Conservation (phyloP, 257 asterid genomes). For the Verbascum thapsus region DNA sequence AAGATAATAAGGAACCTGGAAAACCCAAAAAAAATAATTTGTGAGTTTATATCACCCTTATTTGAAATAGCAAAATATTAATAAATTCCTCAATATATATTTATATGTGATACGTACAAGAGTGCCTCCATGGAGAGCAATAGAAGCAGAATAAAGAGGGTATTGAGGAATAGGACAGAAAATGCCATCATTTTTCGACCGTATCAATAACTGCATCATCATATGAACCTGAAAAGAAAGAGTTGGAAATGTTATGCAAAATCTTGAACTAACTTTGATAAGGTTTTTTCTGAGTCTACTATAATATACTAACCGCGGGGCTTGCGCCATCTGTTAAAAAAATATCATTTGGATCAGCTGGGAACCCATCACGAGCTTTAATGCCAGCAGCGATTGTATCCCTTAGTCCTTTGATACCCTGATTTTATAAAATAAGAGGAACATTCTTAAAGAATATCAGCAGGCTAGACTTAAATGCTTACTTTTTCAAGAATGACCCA, state of each 20-base stretch:
- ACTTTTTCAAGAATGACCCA: conserved; percentile 15
- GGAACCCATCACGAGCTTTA: conserved; percentile 96
- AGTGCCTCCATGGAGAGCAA: conserved; percentile 96
- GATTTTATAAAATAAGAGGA: conserved; percentile 14
- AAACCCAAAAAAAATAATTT: background rate
- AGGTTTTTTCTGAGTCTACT: background rate
- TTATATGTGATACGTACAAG: conserved; percentile 55
- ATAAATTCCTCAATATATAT: too few relatives aligned
- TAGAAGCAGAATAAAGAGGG: conserved; percentile 84
- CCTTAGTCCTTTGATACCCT: conserved; percentile 98
- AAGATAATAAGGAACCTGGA: conserved; percentile 92
- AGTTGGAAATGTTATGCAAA: conserved; percentile 2
- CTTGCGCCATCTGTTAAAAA: conserved; percentile 99
- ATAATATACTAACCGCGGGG: conserved; percentile 69
- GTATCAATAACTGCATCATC: conserved; percentile 95
- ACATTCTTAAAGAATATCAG: background rate
- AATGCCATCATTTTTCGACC: conserved; percentile 86
- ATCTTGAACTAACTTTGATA: background rate
- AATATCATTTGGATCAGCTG: conserved; percentile 87
- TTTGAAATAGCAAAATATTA: too few relatives aligned
- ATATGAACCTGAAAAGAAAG: conserved; percentile 83
- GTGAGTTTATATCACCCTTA: background rate
- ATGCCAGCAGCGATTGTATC: conserved; percentile 94
- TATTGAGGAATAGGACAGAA: conserved; percentile 98
- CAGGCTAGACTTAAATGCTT: conserved; percentile 2